phyloP scores from a whole-genome alignment of 176 grass and related monocot genomes.

The Guadua angustifolia region DNA sequence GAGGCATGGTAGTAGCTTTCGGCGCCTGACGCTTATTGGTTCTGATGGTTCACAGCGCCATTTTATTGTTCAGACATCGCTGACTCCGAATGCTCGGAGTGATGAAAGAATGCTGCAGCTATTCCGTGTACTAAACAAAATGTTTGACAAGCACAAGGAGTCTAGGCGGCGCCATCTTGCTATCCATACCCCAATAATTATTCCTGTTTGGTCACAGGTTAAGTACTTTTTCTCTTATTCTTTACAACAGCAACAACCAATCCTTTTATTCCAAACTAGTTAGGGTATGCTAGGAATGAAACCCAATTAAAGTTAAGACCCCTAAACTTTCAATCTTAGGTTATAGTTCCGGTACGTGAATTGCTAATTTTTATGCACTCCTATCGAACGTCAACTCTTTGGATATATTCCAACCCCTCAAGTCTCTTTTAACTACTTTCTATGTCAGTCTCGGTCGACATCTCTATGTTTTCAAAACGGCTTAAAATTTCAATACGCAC shows the following conservation, averaged over 20 bases:
- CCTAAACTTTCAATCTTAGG: no score
- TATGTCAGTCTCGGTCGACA: no score
- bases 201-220: slow-evolving; percentile 99
- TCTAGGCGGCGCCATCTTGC: slow-evolving; percentile 83
- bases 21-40: slow-evolving; percentile 90
- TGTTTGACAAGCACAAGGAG: slow-evolving; percentile 99
- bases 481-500: no score
- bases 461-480: no score
- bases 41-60: slow-evolving; percentile 99
- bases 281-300: no score
- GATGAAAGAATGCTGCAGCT: slow-evolving; percentile 99
- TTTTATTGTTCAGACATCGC: slow-evolving; percentile 98
- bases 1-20: slow-evolving; percentile 96
- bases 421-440: no score
- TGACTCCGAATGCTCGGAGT: slow-evolving; percentile 98
- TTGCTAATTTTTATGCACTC: no score
- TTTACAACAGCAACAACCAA: background rate
- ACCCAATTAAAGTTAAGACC: no score
- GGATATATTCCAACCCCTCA: no score
- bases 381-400: no score
- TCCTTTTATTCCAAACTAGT: no score
- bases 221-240: slow-evolving; percentile 4
- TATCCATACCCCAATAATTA: slow-evolving; percentile 99
- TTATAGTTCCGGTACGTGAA: no score
- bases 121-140: slow-evolving; percentile 94